phyloP scores from a whole-genome alignment of 805 yeast species.

The Sporopachydermia quercuum region DNA sequence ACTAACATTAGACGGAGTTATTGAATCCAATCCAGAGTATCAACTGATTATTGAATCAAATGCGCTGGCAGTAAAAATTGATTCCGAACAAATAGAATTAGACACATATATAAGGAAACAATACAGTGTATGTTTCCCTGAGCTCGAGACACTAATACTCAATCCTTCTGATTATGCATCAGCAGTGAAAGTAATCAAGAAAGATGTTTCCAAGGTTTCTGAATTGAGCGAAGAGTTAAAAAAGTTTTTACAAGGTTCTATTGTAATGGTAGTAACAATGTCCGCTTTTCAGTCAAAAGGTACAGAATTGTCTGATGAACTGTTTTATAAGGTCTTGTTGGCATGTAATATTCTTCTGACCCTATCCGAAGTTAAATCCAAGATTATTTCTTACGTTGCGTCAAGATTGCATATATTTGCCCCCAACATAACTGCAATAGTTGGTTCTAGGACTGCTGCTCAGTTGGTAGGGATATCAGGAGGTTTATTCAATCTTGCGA shows the following conservation, averaged over 20 bases:
- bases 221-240: slow-evolving; percentile 21
- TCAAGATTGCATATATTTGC: slow-evolving; percentile 44
- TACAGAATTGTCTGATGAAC: slow-evolving; percentile 16
- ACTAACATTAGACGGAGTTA: slow-evolving; percentile 14
- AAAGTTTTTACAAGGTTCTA: slow-evolving; percentile 40
- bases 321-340: slow-evolving; percentile 23
- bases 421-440: slow-evolving; percentile 62
- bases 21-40: slow-evolving; percentile 26
- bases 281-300: slow-evolving; percentile 40
- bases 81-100: slow-evolving; percentile 35
- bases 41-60: slow-evolving; percentile 39
- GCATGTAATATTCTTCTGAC: slow-evolving; percentile 34
- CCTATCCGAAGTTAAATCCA: slow-evolving; percentile 27
- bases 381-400: slow-evolving; percentile 40
- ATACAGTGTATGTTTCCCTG: slow-evolving; percentile 55
- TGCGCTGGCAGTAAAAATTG: slow-evolving; percentile 36
- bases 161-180: slow-evolving; percentile 48
- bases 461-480: slow-evolving; percentile 57
- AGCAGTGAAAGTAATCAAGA: slow-evolving; percentile 36
- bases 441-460: slow-evolving; percentile 62
- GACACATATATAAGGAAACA: slow-evolving; percentile 33
- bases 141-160: slow-evolving; percentile 46
- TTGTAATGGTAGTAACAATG: slow-evolving; percentile 59
- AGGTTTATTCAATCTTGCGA: slow-evolving; percentile 48
- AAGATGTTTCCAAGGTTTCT: slow-evolving; percentile 20